phyloP scores from a whole-genome alignment of 768 basidiomycete genomes.

The Collybia nuda region DNA sequence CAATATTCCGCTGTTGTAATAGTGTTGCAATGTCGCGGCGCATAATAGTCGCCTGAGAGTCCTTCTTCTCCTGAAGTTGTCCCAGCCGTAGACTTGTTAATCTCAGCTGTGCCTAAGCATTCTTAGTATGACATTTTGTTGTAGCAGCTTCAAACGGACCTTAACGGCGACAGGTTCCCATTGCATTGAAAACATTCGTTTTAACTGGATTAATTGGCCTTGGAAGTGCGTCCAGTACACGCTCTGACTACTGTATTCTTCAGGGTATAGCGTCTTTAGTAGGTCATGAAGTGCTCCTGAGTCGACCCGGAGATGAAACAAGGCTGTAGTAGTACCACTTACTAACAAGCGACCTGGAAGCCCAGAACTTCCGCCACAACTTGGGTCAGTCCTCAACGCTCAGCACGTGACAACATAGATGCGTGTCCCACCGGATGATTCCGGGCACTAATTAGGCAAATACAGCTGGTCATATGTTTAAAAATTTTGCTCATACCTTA shows the following conservation, averaged over 20 bases:
- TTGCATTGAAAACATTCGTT: constrained; percentile 13
- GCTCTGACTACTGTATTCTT: background rate
- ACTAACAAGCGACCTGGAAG: too few relatives aligned
- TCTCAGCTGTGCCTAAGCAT: constrained; percentile 56
- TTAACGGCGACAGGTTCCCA: constrained; percentile 38
- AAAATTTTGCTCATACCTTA: too few relatives aligned
- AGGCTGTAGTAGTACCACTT: too few relatives aligned
- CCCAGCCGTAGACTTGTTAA: constrained; percentile 64
- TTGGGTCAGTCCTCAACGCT: too few relatives aligned
- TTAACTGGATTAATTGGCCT: background rate
- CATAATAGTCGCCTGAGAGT: constrained; percentile 60
- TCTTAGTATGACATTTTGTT: constrained; percentile 5
- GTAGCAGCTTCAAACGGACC: constrained; percentile 20
- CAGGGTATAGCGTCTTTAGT: background rate
- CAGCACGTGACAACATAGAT: too few relatives aligned
- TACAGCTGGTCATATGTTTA: too few relatives aligned
- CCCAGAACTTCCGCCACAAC: too few relatives aligned
- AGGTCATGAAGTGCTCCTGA: background rate
- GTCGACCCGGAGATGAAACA: too few relatives aligned
- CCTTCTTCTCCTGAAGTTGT: constrained; percentile 69
- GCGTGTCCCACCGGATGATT: too few relatives aligned
- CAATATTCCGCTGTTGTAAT: constrained; percentile 59
- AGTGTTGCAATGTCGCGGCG: constrained; percentile 69
- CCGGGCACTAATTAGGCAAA: too few relatives aligned
- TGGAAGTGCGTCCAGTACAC: background rate